Base-by-base conservation (phyloP, 2,329 filamentous ascomycete species). In the Cladosporium austrohemisphaericum region DNA sequence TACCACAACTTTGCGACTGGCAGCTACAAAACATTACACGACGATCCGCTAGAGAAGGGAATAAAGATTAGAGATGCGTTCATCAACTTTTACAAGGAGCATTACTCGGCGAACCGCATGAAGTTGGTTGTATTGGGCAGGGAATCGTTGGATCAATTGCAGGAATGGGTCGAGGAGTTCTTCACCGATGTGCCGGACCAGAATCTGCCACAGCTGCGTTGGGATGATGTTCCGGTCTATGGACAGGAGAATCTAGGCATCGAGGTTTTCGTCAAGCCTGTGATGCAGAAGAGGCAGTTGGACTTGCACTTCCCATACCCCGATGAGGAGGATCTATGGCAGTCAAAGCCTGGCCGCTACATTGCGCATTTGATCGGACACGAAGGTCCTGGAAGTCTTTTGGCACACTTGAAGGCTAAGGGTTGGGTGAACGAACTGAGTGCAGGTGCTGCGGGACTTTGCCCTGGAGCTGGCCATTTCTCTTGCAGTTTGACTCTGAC, bases 31-130 rank as follows among this genome's bases (percentile, higher is more conserved):
- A 88, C 90, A 0, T 75, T 96, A 53, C 91, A 93, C 69, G 88
- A 88, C 47, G 77, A 85, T 4, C 91, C 91, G 1, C 83, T 93
- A 64, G 80, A 83, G 36, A 75, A 83, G 41, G 89, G 89, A 3
- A 79, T 96, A 59, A 88, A 93, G 66, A 87, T 96, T 20, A 80
- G 91, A 41, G 84, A 89, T 58, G 90, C 91, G 67, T 96, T 96
- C 64, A 94, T 96, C 57, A 85, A 90, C 55, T 96, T 96, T 63
- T 88, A 96, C 66, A 80, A 83, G 55, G 86, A 84, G 62, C 85
- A 95, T 64, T 96, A 96, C 69, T 95, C 91, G 1, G 88, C 91
- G 51, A 96, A 96, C 64, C 79, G 84, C 31, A 95, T 95, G 88
- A 95, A 95, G 75, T 75, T 96, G 41, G 89, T 91, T 29, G 83